Conservation (phyloP, 208 protist species). For the Trypanosoma rangeli region DNA sequence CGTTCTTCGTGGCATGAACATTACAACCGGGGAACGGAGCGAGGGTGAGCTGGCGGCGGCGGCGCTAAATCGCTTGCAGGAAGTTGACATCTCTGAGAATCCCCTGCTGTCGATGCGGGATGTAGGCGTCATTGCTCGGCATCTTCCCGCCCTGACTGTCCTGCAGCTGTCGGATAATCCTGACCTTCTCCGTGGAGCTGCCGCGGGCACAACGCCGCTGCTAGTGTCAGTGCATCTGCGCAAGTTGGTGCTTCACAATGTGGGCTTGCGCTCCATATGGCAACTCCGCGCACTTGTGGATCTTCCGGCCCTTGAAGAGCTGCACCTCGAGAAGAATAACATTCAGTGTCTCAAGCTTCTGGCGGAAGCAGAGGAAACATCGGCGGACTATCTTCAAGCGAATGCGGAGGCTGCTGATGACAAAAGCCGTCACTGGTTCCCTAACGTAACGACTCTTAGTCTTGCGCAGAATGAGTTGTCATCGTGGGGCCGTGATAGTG, state of each 20-base stretch:
- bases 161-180: constrained; percentile 77
- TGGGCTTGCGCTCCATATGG: constrained; percentile 54
- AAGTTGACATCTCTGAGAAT: constrained; percentile 83
- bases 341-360: constrained; percentile 40
- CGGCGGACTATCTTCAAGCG: background rate
- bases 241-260: constrained; percentile 82
- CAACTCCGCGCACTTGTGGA: constrained; percentile 58
- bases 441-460: constrained; percentile 66
- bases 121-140: constrained; percentile 43
- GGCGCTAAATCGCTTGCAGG: constrained; percentile 47
- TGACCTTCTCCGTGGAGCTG: constrained; percentile 24
- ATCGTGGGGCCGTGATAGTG: constrained; percentile 50
- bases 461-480: constrained; percentile 72
- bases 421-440: constrained; percentile 28
- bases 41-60: constrained; percentile 40
- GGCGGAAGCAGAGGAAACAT: constrained; percentile 2
- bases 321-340: constrained; percentile 81
- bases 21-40: constrained; percentile 49
- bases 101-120: constrained; percentile 46
- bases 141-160: constrained; percentile 55
- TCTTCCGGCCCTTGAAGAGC: constrained; percentile 52
- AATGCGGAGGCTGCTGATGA: constrained; percentile 6
- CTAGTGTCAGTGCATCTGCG: constrained; percentile 44
- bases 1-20: constrained; percentile 54
- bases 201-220: constrained; percentile 6